These are phyloP conservation scores for Chenopodium formosanum DNA, from an alignment of 148 eudicot species.

Conservation along the genomic window DNA sequence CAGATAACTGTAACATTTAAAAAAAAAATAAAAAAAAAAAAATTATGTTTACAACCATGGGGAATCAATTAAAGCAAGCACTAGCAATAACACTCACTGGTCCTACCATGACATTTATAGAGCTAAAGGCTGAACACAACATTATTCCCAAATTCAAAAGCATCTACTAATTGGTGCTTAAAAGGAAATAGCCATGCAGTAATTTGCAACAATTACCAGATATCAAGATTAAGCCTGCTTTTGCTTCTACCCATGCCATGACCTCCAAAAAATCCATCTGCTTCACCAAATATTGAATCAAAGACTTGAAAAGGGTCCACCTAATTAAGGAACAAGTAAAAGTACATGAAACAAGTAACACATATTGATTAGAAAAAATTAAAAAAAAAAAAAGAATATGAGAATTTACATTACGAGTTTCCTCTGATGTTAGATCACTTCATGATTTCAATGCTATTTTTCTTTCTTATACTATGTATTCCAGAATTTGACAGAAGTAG, in stretches of 20 bases:
- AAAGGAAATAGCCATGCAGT: background rate
- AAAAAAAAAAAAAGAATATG: too few relatives aligned
- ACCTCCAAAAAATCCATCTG: conserved; percentile 64
- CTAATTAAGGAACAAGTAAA: conserved; percentile 35
- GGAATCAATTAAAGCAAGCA: background rate
- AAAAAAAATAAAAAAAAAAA: background rate
- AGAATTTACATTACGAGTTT: too few relatives aligned
- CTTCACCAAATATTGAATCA: conserved; percentile 65
- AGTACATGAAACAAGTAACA: background rate
- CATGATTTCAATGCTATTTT: too few relatives aligned
- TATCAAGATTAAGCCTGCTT: conserved; percentile 55
- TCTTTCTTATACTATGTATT: too few relatives aligned
- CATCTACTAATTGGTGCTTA: background rate
- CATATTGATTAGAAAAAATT: background rate
- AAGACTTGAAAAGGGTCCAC: conserved; percentile 84
- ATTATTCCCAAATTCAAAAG: background rate
- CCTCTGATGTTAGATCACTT: too few relatives aligned
- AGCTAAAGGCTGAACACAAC: background rate
- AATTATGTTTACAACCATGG: background rate
- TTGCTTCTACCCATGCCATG: conserved; percentile 38
- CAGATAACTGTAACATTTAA: background rate
- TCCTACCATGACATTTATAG: background rate
- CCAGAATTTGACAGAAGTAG: too few relatives aligned
- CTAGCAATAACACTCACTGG: background rate
- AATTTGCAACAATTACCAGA: conserved; percentile 47